Percentiles rank a stretch among this genome's conserved stretches.
phyloP scores from a whole-genome alignment of 331 rosid species.

The Prunus yedoensis region DNA sequence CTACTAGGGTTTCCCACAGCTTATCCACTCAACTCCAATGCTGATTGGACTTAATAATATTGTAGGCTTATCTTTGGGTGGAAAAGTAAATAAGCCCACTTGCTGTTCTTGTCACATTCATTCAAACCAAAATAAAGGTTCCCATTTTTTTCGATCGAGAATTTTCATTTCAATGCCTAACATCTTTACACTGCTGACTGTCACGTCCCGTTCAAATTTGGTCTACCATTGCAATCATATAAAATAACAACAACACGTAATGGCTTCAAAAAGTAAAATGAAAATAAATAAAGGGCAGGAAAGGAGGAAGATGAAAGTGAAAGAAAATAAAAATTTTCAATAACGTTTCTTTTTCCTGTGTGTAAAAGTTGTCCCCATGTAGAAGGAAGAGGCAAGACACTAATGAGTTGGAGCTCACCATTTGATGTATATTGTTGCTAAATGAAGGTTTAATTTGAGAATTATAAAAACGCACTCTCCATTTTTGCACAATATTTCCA shows the following conservation, averaged over 20 bases:
- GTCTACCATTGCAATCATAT: not conserved
- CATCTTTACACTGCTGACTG: not conserved
- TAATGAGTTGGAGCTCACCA: too few species aligned
- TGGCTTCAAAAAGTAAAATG: not conserved
- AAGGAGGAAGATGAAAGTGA: not conserved
- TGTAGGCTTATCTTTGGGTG: not conserved
- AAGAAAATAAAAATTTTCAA: not conserved
- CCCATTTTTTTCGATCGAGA: not conserved
- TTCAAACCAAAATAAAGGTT: not conserved
- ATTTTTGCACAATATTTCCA: too few species aligned
- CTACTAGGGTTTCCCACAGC: not conserved
- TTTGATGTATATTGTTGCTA: too few species aligned
- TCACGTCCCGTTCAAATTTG: conserved; percentile 3
- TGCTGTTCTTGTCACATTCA: not conserved
- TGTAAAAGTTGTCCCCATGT: too few species aligned
- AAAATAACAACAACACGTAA: not conserved
- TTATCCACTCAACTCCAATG: conserved; percentile 4
- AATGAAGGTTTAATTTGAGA: too few species aligned
- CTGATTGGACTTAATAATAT: not conserved
- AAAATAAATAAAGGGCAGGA: not conserved
- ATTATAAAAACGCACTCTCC: too few species aligned
- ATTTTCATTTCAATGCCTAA: not conserved
- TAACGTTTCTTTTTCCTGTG: too few species aligned
- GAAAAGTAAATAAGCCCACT: not conserved
- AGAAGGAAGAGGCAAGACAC: too few species aligned